Evolutionary conservation across 2,329 filamentous ascomycete species (phyloP).

Genomic region (Polychaeton citri): DNA sequence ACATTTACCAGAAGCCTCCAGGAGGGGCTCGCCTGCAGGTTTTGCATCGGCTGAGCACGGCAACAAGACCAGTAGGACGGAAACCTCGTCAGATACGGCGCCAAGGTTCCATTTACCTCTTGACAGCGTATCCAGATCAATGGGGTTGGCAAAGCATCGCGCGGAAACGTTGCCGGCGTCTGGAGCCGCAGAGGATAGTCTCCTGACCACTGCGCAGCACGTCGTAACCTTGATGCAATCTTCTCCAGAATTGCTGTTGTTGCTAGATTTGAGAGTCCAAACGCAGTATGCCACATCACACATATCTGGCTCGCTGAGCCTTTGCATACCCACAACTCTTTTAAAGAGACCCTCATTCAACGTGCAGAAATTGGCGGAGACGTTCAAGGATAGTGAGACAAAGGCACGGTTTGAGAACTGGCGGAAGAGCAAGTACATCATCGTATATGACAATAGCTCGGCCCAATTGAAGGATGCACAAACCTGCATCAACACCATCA

Average conservation of each 20-base stretch:
- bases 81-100: constrained; percentile 15
- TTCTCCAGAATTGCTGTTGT: constrained; percentile 42
- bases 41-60: constrained; percentile 22
- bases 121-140: constrained; percentile 10
- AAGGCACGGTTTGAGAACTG: constrained; percentile 63
- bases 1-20: constrained; percentile 27
- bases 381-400: constrained; percentile 61
- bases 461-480: constrained; percentile 66
- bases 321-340: constrained; percentile 90
- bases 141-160: constrained; percentile 17
- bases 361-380: constrained; percentile 73
- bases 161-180: constrained; percentile 33
- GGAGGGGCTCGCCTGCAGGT: constrained; percentile 34
- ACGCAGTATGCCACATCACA: constrained; percentile 66
- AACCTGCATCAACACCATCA: constrained; percentile 73
- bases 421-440: constrained; percentile 59
- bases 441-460: constrained; percentile 77
- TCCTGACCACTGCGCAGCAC: constrained; percentile 35
- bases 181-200: constrained; percentile 20
- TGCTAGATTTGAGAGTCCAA: constrained; percentile 77
- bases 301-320: constrained; percentile 69
- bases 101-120: constrained; percentile 17
- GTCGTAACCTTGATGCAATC: constrained; percentile 36
- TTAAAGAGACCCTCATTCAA: constrained; percentile 86
- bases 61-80: constrained; percentile 14